Base-by-base conservation (phyloP, 352 stramenopile species). In the Phytophthora syringae region DNA sequence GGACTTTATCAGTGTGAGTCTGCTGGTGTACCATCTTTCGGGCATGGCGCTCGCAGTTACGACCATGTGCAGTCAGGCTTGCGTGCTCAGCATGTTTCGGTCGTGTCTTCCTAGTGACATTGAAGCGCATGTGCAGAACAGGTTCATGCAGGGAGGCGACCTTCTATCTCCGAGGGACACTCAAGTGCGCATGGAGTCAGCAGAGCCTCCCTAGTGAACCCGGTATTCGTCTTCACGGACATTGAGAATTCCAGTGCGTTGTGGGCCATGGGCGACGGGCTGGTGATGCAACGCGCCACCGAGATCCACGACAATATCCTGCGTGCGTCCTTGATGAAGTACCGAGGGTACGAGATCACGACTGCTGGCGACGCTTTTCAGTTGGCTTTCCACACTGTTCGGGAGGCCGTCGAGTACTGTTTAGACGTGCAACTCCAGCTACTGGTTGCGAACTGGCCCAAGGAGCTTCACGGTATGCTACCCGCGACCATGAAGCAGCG, bases 161-260 rank as follows among this genome's bases (percentile, higher is more conserved):
- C 53, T 78, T 3, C 52, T 78, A 39, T 77, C 74, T 2, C 74
- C 74, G 3, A 58, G 71, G 44, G 74, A 82, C 37, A 77, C 71
- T 21, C 71, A 76, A 43, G 59, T 78, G 1, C 58, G 77, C 6
- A 72, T 80, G 53, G 74, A 76, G 32, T 77, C 70, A 24, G 70
- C 70, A 9, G 76, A 84, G 47, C 70, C 76, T 5, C 76, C 76
- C 45, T 76, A 1, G 74, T 80, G 13, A 82, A 82, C 42, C 78
- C 79, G 20, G 79, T 88, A n/a, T 89, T 89, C 53, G 79, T 89
- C 2, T 86, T 86, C 55, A 89, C 80, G 0, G 80, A 90, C 54
- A 88, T 90, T 18, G 79, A 90, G 52, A 86, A 77, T 4, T 90
- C 81, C 39, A 90, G 77, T 44, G 75, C 74, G 2, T 48, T 90